Evolutionary conservation across 108 stramenopile species (phyloP).

Genomic region (Schizochytrium sp.): DNA sequence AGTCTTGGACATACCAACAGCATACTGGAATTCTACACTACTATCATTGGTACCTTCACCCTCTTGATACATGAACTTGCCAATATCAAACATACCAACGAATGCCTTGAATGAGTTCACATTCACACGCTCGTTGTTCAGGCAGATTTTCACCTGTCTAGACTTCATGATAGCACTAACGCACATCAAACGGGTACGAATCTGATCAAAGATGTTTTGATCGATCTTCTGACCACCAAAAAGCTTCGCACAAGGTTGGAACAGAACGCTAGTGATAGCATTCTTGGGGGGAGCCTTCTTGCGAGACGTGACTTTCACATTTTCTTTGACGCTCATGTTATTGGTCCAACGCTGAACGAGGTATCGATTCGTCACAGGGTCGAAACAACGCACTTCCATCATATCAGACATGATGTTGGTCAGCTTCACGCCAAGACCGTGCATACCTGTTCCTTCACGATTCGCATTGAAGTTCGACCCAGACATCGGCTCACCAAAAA

Average conservation of each 20-base stretch:
- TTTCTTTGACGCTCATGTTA: constrained; percentile 78
- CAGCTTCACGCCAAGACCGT: constrained; percentile 90
- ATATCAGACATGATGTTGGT: constrained; percentile 85
- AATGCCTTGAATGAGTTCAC: constrained; percentile 4
- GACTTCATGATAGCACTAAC: not conserved
- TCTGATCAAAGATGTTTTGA: not conserved
- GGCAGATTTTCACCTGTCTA: not conserved
- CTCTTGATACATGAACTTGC: not conserved
- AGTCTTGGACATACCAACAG: not conserved
- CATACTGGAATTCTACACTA: not conserved
- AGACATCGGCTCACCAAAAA: constrained; percentile 66
- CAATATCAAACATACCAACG: not conserved
- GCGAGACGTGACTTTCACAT: constrained; percentile 64
- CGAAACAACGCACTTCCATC: constrained; percentile 81
- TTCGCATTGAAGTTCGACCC: constrained; percentile 63
- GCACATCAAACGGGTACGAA: not conserved
- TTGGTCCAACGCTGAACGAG: constrained; percentile 81
- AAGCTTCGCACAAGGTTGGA: not conserved
- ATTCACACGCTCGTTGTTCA: not conserved
- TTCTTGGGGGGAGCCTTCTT: not conserved
- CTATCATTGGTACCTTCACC: not conserved
- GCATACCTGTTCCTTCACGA: constrained; percentile 82
- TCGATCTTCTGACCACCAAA: not conserved
- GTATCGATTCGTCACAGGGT: constrained; percentile 69
- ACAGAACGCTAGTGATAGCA: not conserved